These are phyloP conservation scores for Hordeum marinum DNA, from an alignment of 176 grass and related monocot genomes.

Conservation along the genomic window DNA sequence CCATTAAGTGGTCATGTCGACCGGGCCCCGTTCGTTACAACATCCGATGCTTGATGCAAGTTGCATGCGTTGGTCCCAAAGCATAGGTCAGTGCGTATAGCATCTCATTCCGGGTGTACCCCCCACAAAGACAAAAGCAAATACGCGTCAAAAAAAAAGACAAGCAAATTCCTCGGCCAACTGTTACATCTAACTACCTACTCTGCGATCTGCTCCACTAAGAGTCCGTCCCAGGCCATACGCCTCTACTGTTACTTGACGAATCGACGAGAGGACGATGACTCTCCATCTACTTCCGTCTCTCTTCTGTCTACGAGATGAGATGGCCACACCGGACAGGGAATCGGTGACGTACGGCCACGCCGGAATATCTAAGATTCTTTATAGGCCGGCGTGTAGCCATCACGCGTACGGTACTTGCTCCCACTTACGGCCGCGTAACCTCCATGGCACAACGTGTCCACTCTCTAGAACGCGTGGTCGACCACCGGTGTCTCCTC, in stretches of 20 bases:
- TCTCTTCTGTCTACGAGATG: too few relatives aligned
- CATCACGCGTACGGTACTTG: neutral
- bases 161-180: neutral
- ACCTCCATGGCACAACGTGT: conserved; percentile 22
- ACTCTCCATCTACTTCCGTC: neutral
- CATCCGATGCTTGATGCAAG: neutral
- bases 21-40: neutral
- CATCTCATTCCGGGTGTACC: neutral
- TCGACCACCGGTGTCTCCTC: neutral
- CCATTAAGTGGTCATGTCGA: neutral
- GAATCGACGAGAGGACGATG: neutral
- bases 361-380: neutral
- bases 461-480: neutral
- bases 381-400: neutral
- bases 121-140: neutral
- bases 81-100: neutral
- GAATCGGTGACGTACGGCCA: neutral
- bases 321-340: neutral
- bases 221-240: neutral
- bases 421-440: neutral
- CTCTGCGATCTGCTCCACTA: neutral
- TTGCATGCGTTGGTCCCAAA: neutral
- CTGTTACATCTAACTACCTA: neutral
- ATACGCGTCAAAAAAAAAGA: too few relatives aligned
- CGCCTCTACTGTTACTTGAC: neutral